Base-by-base conservation (phyloP, 805 yeast genomes). In the Candida sphagnicola region DNA sequence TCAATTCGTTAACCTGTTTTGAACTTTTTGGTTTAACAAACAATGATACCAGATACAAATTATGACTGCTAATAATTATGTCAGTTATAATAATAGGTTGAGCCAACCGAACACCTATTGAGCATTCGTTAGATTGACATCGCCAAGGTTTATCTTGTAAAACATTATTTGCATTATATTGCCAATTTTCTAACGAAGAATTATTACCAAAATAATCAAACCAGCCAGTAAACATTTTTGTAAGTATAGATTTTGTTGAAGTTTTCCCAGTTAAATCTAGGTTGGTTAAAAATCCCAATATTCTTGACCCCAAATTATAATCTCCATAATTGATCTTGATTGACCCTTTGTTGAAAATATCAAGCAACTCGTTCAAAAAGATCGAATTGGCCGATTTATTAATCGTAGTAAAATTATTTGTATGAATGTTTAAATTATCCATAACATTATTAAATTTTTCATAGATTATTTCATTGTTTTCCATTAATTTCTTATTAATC, bases 261-360 rank as follows among this genome's bases (percentile, higher is more conserved):
- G 36, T 30, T 3, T 55, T 46, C 6, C 29, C 29, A 1, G 54
- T 51, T n/a, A 32, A 18, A 18, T 34, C 37, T 18, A 54, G 38
- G 18, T 43, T 44, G 6, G 73, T 67, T 17, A 67, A 49, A 35
- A 64, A 68, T 2, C 74, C 74, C 13, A 68, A 47, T 4, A 67
- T 63, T 35, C 72, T 47, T 0, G 72, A 45, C 2, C 72, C 72
- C 3, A 61, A 47, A 12, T 48, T 54, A 43, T 62, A 67, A 37
- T 63, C 68, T 5, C 73, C 73, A 43, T 61, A 68, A 42, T 68
- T 66, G 16, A 61, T 50, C 28, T 59, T 57, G n/a, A 58, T 44
- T 0, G 70, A 53, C 0, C 69, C 70, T 41, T 59, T 33, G n/a
- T 33, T 33, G 35, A 33, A 33, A 4, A 33, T 31, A 6, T 64